These are phyloP conservation scores for Fusarium sp. DNA, from an alignment of 2,329 filamentous ascomycete genomes.

Conservation along the genomic window DNA sequence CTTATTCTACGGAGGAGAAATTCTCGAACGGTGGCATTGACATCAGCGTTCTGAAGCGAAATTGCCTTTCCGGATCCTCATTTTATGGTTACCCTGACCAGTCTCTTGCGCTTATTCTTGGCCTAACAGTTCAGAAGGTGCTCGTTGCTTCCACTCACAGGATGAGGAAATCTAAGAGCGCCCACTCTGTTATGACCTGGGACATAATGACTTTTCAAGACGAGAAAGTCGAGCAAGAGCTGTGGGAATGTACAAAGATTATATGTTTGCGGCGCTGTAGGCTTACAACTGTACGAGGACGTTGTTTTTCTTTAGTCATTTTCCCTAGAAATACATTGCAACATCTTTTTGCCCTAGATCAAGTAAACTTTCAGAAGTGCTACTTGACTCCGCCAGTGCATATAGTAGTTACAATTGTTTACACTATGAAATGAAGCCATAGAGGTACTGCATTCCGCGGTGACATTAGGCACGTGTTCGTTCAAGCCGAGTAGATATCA, in stretches of 20 bases:
- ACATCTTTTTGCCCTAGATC: slow-evolving; percentile 12
- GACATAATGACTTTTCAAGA: neutral
- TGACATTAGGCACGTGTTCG: neutral
- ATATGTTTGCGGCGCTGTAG: slow-evolving; percentile 44
- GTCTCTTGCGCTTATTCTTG: slow-evolving; percentile 22
- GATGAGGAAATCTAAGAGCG: slow-evolving; percentile 6
- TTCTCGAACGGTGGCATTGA: slow-evolving; percentile 38
- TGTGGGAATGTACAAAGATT: slow-evolving; percentile 41
- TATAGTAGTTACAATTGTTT: neutral
- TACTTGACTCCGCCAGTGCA: neutral
- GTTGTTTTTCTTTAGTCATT: slow-evolving; percentile 42
- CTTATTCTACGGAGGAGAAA: slow-evolving; percentile 17
- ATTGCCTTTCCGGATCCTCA: slow-evolving; percentile 23
- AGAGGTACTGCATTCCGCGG: neutral
- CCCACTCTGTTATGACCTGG: neutral
- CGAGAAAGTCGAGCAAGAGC: slow-evolving; percentile 11
- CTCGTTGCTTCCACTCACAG: slow-evolving; percentile 15
- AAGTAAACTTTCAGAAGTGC: neutral
- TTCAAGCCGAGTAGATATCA: neutral
- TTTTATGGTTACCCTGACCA: slow-evolving; percentile 18
- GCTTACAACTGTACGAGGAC: slow-evolving; percentile 43
- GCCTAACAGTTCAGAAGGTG: slow-evolving; percentile 11
- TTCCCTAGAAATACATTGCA: slow-evolving; percentile 40
- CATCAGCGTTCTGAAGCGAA: slow-evolving; percentile 38
- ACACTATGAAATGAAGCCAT: neutral